Percentiles rank a stretch among this genome's conserved stretches.
Evolutionary conservation across 805 yeast genomes (phyloP).

Genomic region (Kuraishia hungarica): DNA sequence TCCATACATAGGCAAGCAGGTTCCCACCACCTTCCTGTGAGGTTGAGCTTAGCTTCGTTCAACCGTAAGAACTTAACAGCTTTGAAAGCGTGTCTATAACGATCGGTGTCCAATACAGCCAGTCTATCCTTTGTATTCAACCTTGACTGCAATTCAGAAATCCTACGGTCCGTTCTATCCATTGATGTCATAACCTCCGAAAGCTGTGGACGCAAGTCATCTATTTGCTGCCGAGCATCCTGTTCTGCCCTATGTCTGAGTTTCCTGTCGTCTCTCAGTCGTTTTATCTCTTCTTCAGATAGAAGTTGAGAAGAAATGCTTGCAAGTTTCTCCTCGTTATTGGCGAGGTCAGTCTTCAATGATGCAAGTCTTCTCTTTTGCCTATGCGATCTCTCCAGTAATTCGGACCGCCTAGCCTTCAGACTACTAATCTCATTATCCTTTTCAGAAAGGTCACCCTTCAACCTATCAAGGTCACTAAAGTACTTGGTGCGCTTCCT

Average conservation of each 20-base stretch:
- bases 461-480: not conserved
- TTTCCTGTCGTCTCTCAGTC: slow-evolving; percentile 8
- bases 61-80: slow-evolving; percentile 36
- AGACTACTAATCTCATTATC: not conserved
- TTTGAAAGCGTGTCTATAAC: slow-evolving; percentile 14
- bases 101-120: slow-evolving; percentile 29
- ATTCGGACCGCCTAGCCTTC: not conserved
- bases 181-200: not conserved
- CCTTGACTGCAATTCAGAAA: slow-evolving; percentile 12
- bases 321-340: not conserved
- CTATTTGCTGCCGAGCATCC: not conserved
- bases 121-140: slow-evolving; percentile 39
- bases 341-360: not conserved
- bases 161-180: not conserved
- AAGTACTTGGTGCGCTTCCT: not conserved
- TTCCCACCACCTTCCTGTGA: slow-evolving; percentile 44
- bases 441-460: not conserved
- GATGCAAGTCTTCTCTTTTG: not conserved
- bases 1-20: slow-evolving; percentile 68
- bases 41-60: slow-evolving; percentile 16
- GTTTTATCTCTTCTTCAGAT: not conserved
- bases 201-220: not conserved
- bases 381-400: not conserved
- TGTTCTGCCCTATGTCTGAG: slow-evolving; percentile 1
- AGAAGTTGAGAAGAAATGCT: not conserved